Percentiles rank a stretch among this genome's conserved stretches.
phyloP scores from a whole-genome alignment of 2,329 filamentous ascomycete species.

The Aspergillus unguis region DNA sequence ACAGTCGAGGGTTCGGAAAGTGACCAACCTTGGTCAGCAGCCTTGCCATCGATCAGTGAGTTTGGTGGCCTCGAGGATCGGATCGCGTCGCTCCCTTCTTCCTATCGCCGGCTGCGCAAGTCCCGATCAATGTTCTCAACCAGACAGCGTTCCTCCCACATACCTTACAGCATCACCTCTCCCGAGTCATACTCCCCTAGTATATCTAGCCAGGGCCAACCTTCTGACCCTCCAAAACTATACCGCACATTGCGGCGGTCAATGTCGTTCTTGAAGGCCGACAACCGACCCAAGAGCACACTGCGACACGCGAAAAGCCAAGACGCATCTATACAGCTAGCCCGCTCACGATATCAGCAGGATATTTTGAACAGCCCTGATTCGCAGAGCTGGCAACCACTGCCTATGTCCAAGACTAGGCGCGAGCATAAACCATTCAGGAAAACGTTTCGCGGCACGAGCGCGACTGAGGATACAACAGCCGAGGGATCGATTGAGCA shows the following conservation, averaged over 20 bases:
- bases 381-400: slow-evolving; percentile 24
- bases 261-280: slow-evolving; percentile 40
- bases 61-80: slow-evolving; percentile 33
- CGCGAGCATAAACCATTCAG: slow-evolving; percentile 36
- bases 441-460: slow-evolving; percentile 34
- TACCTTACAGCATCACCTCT: slow-evolving; percentile 15
- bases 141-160: slow-evolving; percentile 29
- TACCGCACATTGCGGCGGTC: slow-evolving; percentile 38
- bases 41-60: slow-evolving; percentile 30
- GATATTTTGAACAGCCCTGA: slow-evolving; percentile 17
- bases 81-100: slow-evolving; percentile 43
- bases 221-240: slow-evolving; percentile 13
- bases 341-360: slow-evolving; percentile 39
- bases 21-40: slow-evolving; percentile 17
- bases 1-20: neutral
- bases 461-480: slow-evolving; percentile 19
- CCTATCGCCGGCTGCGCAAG: slow-evolving; percentile 46
- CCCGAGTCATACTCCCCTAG: slow-evolving; percentile 11
- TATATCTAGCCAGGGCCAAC: neutral
- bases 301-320: slow-evolving; percentile 30
- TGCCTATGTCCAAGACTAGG: slow-evolving; percentile 21
- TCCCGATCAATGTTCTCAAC: slow-evolving; percentile 49
- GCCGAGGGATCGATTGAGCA: slow-evolving; percentile 9
- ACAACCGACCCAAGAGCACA: slow-evolving; percentile 18
- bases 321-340: slow-evolving; percentile 41